phyloP scores from a whole-genome alignment of 441 rosid genomes.

The Raphanus hybrid region DNA sequence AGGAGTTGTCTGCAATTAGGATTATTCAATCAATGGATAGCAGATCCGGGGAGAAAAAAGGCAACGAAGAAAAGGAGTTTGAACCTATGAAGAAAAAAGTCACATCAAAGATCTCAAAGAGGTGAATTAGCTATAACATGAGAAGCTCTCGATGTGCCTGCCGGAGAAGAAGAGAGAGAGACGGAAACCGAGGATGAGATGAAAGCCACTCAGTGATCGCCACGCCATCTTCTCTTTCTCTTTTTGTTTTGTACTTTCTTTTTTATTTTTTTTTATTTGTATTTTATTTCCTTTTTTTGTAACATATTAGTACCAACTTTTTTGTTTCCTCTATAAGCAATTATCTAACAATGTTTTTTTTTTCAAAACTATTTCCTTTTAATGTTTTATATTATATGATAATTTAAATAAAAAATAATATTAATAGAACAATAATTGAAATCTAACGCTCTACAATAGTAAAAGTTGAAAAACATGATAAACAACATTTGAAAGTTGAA shows the following conservation, averaged over 20 bases:
- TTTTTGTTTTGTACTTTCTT: neutral
- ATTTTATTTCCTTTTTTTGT: neutral
- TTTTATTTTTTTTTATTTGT: neutral
- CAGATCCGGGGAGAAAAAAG: neutral
- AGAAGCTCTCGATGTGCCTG: conserved; percentile 3
- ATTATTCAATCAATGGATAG: neutral
- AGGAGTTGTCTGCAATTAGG: neutral
- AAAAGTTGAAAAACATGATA: conserved; percentile 2
- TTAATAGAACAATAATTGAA: neutral
- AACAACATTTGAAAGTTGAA: neutral
- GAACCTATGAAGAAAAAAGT: neutral
- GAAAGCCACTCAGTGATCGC: conserved; percentile 6
- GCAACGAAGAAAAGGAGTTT: neutral
- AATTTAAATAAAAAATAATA: neutral
- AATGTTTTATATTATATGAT: neutral
- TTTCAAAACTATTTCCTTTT: neutral
- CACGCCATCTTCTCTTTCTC: conserved; percentile 11
- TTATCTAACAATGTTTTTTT: too few relatives aligned
- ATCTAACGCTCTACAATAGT: neutral
- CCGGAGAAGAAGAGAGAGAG: neutral
- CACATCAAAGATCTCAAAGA: neutral
- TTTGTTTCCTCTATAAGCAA: neutral
- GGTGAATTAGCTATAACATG: too few relatives aligned
- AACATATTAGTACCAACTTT: too few relatives aligned
- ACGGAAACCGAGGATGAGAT: neutral